Conservation (phyloP, 305 asterid genomes). For the Ajuga reptans region DNA sequence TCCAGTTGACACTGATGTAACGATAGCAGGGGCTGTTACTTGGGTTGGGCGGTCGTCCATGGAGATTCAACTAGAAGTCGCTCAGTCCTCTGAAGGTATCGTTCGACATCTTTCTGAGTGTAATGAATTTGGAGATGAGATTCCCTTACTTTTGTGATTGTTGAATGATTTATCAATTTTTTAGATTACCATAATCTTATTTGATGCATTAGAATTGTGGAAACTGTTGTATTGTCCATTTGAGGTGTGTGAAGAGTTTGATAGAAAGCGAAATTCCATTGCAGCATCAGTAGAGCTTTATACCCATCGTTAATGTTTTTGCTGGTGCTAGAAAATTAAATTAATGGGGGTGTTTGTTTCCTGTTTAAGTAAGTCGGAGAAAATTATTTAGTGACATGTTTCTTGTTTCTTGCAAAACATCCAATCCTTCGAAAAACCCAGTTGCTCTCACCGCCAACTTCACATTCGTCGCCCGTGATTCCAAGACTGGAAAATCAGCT, state of each 20-base stretch:
- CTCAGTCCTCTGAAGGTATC: constrained; percentile 56
- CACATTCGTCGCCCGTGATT: constrained; percentile 92
- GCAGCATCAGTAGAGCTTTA: background rate
- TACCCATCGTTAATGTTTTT: background rate
- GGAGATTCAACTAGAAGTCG: constrained; percentile 84
- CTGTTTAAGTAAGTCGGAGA: too few relatives aligned
- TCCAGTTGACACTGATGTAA: constrained; percentile 54
- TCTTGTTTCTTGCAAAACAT: constrained; percentile 34
- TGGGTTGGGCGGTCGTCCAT: constrained; percentile 94
- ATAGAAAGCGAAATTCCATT: too few relatives aligned
- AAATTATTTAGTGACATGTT: too few relatives aligned
- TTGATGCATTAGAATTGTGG: background rate
- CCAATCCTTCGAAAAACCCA: constrained; percentile 30
- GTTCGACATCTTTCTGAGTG: background rate
- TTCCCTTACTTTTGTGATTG: background rate
- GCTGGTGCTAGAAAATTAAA: background rate
- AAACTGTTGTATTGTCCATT: too few relatives aligned
- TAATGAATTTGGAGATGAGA: background rate
- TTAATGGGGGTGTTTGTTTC: too few relatives aligned
- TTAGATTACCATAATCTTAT: background rate
- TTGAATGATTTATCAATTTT: background rate
- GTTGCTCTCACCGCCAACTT: constrained; percentile 85
- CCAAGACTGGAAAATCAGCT: constrained; percentile 72
- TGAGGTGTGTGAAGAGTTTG: too few relatives aligned
- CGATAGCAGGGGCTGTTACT: constrained; percentile 69